Percentiles rank a stretch among this genome's conserved stretches.
phyloP scores from a whole-genome alignment of 2,329 filamentous ascomycete genomes.

The Epichloe gansuensis region DNA sequence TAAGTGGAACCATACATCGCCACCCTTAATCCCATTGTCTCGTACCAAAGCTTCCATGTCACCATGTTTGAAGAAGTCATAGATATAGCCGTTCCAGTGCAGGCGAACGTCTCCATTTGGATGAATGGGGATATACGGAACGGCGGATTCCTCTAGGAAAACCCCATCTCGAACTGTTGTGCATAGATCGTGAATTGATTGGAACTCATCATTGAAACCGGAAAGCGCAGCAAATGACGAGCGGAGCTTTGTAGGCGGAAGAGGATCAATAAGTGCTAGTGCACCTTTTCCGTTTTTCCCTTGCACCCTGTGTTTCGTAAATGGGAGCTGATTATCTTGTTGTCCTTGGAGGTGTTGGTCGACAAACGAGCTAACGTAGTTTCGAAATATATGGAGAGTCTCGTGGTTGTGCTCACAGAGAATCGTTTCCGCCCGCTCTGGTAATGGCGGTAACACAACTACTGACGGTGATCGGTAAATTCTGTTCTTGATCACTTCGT shows the following conservation, averaged over 20 bases:
- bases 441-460: not conserved
- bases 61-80: constrained; percentile 68
- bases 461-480: not conserved
- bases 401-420: constrained; percentile 50
- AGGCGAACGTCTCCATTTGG: constrained; percentile 35
- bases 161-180: constrained; percentile 51
- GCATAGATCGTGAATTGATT: constrained; percentile 54
- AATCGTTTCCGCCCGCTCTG: constrained; percentile 34
- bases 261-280: constrained; percentile 10
- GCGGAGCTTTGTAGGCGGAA: constrained; percentile 35
- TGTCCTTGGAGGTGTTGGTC: constrained; percentile 45
- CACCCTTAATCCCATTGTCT: constrained; percentile 52
- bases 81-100: constrained; percentile 54
- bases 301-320: not conserved
- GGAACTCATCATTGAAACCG: constrained; percentile 50
- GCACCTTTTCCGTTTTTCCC: not conserved
- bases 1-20: constrained; percentile 11
- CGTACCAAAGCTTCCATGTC: constrained; percentile 44
- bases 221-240: constrained; percentile 63
- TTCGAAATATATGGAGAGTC: constrained; percentile 51
- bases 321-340: not conserved
- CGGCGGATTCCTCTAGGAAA: constrained; percentile 61
- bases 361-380: constrained; percentile 57
- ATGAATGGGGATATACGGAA: constrained; percentile 54
- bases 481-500: not conserved